Conservation (phyloP, 2,329 filamentous ascomycete species). For the Macrophomina pseudophaseolina region DNA sequence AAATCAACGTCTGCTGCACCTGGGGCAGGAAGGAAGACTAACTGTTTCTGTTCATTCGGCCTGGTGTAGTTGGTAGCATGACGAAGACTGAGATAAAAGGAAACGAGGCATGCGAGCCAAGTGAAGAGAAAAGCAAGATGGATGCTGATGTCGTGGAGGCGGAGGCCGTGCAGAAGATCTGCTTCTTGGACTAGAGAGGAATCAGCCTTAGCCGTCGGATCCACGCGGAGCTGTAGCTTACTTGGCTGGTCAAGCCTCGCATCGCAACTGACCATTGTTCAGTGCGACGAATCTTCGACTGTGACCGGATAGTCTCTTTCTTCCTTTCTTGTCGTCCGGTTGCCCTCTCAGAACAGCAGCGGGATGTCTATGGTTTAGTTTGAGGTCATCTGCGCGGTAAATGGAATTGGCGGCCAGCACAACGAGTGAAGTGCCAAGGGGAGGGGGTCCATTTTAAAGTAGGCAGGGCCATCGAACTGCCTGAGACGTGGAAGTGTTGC, state of each 20-base stretch:
- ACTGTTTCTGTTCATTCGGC: slow-evolving; percentile 6
- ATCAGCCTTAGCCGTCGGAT: background rate
- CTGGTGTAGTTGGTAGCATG: background rate
- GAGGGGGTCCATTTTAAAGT: background rate
- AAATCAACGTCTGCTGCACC: background rate
- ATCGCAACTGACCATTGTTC: background rate
- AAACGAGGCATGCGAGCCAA: background rate
- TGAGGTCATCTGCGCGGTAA: background rate
- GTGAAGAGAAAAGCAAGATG: background rate
- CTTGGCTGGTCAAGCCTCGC: background rate
- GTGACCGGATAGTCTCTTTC: too few species aligned
- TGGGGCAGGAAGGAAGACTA: background rate
- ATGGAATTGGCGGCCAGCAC: background rate
- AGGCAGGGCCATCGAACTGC: background rate
- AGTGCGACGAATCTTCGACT: background rate
- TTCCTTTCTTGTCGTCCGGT: too few species aligned
- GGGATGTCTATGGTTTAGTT: too few species aligned
- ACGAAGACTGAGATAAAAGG: background rate
- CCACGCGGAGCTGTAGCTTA: background rate
- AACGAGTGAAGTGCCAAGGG: background rate
- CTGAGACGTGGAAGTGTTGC: background rate
- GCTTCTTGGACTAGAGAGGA: background rate
- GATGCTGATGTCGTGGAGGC: background rate
- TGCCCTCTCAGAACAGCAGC: too few species aligned
- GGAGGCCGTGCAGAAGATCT: background rate